Conservation (phyloP, 2,329 filamentous ascomycete genomes). For the Calonectria pseudoturangicola region DNA sequence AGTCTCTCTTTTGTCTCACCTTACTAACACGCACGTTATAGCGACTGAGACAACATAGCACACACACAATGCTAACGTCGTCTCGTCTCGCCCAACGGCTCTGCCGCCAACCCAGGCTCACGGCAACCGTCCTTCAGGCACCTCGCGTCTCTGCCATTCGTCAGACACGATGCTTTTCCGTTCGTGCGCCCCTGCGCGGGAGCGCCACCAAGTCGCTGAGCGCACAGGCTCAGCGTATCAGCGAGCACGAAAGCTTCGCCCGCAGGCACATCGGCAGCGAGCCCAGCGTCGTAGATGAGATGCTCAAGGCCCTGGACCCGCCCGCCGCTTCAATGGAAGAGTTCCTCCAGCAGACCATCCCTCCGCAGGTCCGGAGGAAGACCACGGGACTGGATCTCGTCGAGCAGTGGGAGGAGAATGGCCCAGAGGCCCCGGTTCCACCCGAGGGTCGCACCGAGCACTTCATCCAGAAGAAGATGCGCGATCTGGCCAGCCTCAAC, state of each 20-base stretch:
- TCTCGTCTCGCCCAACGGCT: conserved; percentile 54
- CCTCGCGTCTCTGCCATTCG: conserved; percentile 47
- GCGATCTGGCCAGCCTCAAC: conserved; percentile 68
- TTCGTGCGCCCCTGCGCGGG: conserved; percentile 23
- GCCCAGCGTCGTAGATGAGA: conserved; percentile 78
- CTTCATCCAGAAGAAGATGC: conserved; percentile 71
- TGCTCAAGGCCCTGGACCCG: conserved; percentile 87
- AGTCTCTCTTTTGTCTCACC: not conserved
- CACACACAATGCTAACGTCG: conserved; percentile 49
- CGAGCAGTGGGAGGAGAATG: conserved; percentile 55
- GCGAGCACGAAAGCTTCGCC: conserved; percentile 72
- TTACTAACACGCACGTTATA: not conserved
- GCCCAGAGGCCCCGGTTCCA: conserved; percentile 49
- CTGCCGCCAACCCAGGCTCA: conserved; percentile 50
- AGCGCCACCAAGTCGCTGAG: conserved; percentile 32
- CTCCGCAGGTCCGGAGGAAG: conserved; percentile 76
- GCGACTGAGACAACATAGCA: conserved; percentile 26
- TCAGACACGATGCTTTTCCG: conserved; percentile 46
- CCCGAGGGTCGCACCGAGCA: conserved; percentile 54
- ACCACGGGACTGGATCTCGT: conserved; percentile 53
- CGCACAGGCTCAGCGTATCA: conserved; percentile 43
- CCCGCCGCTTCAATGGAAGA: conserved; percentile 84
- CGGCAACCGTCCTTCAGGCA: conserved; percentile 46
- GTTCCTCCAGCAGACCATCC: conserved; percentile 89
- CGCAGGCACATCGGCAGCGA: conserved; percentile 91